These are phyloP conservation scores for Pythium angustatum DNA, from an alignment of 352 stramenopile genomes.

Conservation along the genomic window DNA sequence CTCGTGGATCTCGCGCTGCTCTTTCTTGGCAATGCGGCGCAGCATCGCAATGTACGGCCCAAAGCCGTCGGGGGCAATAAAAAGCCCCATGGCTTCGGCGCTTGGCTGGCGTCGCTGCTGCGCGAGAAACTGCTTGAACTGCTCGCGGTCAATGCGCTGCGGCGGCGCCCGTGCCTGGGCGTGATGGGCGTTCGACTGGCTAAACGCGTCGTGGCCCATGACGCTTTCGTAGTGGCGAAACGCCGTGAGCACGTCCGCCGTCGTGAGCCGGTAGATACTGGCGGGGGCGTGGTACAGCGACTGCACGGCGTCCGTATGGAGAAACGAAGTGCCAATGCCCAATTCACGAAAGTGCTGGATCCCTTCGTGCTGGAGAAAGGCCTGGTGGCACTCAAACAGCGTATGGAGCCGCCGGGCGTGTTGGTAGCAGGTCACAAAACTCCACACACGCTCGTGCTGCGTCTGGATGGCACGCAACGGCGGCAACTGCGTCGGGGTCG, in stretches of 20 bases:
- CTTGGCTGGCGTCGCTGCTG: slow-evolving; percentile 69
- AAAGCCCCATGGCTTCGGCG: slow-evolving; percentile 61
- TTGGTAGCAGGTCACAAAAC: slow-evolving; percentile 76
- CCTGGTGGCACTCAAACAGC: slow-evolving; percentile 68
- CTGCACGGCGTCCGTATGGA: slow-evolving; percentile 80
- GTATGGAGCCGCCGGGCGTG: slow-evolving; percentile 74
- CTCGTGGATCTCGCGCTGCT: slow-evolving; percentile 80
- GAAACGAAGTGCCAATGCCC: slow-evolving; percentile 79
- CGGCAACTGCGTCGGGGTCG: slow-evolving; percentile 44
- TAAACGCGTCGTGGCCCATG: slow-evolving; percentile 65
- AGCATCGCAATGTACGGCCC: slow-evolving; percentile 79
- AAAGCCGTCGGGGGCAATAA: slow-evolving; percentile 66
- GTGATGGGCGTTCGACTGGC: not conserved
- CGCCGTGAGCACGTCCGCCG: slow-evolving; percentile 61
- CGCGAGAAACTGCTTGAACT: slow-evolving; percentile 74
- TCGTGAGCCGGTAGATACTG: slow-evolving; percentile 56
- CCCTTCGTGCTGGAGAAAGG: slow-evolving; percentile 69
- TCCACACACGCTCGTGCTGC: slow-evolving; percentile 78
- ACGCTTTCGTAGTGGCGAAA: slow-evolving; percentile 71
- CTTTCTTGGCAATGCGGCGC: slow-evolving; percentile 66
- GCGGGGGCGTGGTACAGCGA: slow-evolving; percentile 52
- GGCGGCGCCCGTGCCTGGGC: slow-evolving; percentile 31
- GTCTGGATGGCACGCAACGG: slow-evolving; percentile 57
- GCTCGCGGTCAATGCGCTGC: slow-evolving; percentile 59
- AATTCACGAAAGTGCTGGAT: slow-evolving; percentile 65